phyloP scores from a whole-genome alignment of 1,284 basidiomycete species.

The Leccinum proximum region DNA sequence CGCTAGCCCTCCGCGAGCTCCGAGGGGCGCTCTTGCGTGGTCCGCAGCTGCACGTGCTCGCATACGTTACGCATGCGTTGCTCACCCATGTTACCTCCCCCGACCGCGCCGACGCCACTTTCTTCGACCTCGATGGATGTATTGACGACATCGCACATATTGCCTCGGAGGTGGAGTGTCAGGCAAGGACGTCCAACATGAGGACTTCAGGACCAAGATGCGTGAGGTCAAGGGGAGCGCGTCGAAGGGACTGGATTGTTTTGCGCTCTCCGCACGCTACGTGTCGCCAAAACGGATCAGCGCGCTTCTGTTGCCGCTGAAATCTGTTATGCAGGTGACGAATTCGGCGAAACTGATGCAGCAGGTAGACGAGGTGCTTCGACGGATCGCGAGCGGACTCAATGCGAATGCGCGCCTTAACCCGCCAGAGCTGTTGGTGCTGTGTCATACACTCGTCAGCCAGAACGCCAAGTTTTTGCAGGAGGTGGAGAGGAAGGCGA shows the following conservation, averaged over 20 bases:
- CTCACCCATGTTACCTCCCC: conserved; percentile 72
- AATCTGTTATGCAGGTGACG: conserved; percentile 87
- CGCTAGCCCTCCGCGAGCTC: conserved; percentile 77
- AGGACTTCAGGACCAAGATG: conserved; percentile 95
- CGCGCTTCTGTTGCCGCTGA: conserved; percentile 76
- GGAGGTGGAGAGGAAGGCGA: conserved; percentile 41
- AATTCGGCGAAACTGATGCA: conserved; percentile 82
- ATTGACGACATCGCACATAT: conserved; percentile 79
- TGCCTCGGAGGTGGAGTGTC: conserved; percentile 94
- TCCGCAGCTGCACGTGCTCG: conserved; percentile 93
- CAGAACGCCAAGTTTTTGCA: conserved; percentile 87
- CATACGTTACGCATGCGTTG: conserved; percentile 83
- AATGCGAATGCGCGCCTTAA: conserved; percentile 79
- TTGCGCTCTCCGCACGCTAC: conserved; percentile 75
- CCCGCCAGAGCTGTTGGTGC: conserved; percentile 70
- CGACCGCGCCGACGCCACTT: conserved; percentile 44
- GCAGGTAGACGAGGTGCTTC: conserved; percentile 87
- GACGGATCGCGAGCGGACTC: conserved; percentile 81
- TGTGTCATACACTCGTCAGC: conserved; percentile 90
- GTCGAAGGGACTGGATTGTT: conserved; percentile 82
- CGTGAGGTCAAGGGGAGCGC: conserved; percentile 82
- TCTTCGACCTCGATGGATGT: conserved; percentile 73
- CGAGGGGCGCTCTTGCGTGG: conserved; percentile 84
- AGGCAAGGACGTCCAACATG: conserved; percentile 85
- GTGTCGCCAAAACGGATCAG: conserved; percentile 78